phyloP scores from a whole-genome alignment of 2,329 filamentous ascomycete genomes.

The Aspergillus sp. region DNA sequence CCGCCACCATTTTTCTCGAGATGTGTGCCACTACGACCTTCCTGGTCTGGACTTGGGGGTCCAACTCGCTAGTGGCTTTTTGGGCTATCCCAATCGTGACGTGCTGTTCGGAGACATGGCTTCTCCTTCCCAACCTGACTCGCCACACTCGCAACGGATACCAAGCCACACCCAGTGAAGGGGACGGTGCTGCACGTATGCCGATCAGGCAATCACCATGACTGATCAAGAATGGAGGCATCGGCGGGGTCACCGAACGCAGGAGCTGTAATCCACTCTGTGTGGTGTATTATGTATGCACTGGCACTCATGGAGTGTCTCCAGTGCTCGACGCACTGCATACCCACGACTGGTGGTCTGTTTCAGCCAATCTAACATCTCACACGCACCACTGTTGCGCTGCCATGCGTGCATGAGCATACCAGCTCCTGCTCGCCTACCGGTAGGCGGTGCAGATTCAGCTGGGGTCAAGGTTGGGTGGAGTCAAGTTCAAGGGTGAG shows the following conservation, averaged over 20 bases:
- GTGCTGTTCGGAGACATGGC: not conserved
- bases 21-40: conserved; percentile 2
- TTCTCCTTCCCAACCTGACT: conserved; percentile 8
- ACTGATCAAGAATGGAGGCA: not conserved
- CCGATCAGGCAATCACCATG: not conserved
- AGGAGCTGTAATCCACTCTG: not conserved
- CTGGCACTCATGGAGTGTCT: not conserved
- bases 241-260: not conserved
- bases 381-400: no score
- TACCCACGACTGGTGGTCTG: not conserved
- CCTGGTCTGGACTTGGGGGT: not conserved
- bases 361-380: not conserved
- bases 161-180: not conserved
- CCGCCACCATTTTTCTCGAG: not conserved
- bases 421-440: no score
- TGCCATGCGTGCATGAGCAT: no score
- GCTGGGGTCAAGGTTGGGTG: not conserved
- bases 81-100: not conserved
- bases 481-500: not conserved
- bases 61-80: not conserved
- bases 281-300: not conserved
- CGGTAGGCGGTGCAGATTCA: not conserved
- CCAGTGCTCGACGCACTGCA: no score
- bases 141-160: conserved; percentile 10
- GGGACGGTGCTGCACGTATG: not conserved